phyloP scores from a whole-genome alignment of 108 stramenopile genomes.

The Mayamaea pseudoterrestris region DNA sequence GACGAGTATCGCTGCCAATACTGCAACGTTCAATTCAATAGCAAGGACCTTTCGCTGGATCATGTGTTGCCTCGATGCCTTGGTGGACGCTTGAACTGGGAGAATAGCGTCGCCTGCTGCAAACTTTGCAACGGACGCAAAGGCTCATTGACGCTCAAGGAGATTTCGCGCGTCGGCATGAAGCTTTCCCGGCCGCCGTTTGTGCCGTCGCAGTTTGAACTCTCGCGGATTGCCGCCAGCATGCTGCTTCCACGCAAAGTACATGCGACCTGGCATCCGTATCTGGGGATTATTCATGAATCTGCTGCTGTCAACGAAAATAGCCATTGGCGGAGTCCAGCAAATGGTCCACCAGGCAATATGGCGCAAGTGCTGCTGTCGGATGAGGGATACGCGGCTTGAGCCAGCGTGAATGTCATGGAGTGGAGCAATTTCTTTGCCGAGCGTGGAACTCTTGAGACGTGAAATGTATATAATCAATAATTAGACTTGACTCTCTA shows the following conservation, averaged over 20 bases:
- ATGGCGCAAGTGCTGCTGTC: no score
- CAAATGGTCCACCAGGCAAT: no score
- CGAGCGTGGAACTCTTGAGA: no score
- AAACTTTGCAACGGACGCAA: slow-evolving; percentile 68
- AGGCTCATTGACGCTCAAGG: slow-evolving; percentile 34
- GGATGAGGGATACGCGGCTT: no score
- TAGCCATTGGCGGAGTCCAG: no score
- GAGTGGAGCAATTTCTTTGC: no score
- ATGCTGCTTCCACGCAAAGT: slow-evolving; percentile 68
- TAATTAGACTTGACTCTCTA: no score
- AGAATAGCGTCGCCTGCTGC: slow-evolving; percentile 74
- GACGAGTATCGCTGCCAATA: slow-evolving; percentile 82
- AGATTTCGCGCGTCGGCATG: slow-evolving; percentile 55
- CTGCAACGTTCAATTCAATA: slow-evolving; percentile 49
- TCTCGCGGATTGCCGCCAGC: slow-evolving; percentile 43
- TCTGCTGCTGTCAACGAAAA: no score
- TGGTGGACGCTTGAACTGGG: slow-evolving; percentile 65
- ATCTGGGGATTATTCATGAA: no score
- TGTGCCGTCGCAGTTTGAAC: slow-evolving; percentile 46
- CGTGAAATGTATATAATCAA: no score
- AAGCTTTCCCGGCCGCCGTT: slow-evolving; percentile 28
- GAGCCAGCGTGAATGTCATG: no score
- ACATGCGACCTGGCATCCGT: slow-evolving; percentile 72
- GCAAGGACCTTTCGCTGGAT: slow-evolving; percentile 65
- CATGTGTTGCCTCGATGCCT: slow-evolving; percentile 61